Evolutionary conservation across 2,329 filamentous ascomycete genomes (phyloP).

Genomic region (Colletotrichum tabaci): DNA sequence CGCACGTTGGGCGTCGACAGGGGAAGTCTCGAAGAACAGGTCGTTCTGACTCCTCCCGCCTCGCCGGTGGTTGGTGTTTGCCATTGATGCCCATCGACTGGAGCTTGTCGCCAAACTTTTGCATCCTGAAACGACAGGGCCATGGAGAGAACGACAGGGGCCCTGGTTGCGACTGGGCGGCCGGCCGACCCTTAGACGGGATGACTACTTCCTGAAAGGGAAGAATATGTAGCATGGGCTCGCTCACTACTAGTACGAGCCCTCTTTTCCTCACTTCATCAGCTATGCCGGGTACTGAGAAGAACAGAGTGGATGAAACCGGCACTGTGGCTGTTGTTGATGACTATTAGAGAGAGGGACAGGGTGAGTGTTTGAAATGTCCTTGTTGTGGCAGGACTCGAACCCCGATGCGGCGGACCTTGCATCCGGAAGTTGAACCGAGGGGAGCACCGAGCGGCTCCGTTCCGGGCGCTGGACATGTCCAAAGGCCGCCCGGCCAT

Average conservation of each 20-base stretch:
- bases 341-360: not conserved
- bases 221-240: constrained; percentile 1
- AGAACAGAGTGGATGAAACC: constrained; percentile 16
- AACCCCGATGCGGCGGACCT: constrained; percentile 28
- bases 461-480: constrained; percentile 24
- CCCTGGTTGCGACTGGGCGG: constrained; percentile 25
- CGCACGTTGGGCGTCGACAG: constrained; percentile 24
- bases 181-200: constrained; percentile 18
- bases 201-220: constrained; percentile 21
- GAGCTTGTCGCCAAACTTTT: constrained; percentile 40
- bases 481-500: constrained; percentile 18
- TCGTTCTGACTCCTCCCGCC: not conserved
- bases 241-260: not conserved
- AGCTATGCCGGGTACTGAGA: not conserved
- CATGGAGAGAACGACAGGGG: constrained; percentile 30
- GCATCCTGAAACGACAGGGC: constrained; percentile 39
- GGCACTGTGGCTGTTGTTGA: constrained; percentile 13
- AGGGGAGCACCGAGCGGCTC: constrained; percentile 36
- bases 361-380: not conserved
- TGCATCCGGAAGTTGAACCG: constrained; percentile 37
- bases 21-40: constrained; percentile 18
- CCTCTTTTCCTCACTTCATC: not conserved
- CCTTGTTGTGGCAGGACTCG: constrained; percentile 14
- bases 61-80: constrained; percentile 5
- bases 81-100: constrained; percentile 12